phyloP scores from a whole-genome alignment of 306 rosid species.

The Fagus sylvatica region DNA sequence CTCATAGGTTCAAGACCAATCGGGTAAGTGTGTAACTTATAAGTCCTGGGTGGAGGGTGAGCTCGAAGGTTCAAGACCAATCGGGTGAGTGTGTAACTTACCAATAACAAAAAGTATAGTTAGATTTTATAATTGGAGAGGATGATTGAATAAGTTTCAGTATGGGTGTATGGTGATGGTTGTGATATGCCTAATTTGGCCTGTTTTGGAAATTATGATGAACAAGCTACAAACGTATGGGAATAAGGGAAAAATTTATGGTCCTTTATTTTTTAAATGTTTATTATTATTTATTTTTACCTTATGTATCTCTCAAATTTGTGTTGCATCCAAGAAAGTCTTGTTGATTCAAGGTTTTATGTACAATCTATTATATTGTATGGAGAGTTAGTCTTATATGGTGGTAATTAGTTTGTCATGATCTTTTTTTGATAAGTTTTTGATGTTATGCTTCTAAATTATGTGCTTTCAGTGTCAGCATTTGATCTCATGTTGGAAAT shows the following conservation, averaged over 20 bases:
- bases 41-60: no score
- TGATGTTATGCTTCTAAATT: constrained; percentile 7
- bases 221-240: not conserved
- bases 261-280: not conserved
- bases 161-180: not conserved
- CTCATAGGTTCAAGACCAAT: no score
- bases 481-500: constrained; percentile 15
- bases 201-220: not conserved
- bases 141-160: not conserved
- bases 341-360: not conserved
- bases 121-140: not conserved
- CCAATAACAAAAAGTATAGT: not conserved
- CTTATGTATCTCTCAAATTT: not conserved
- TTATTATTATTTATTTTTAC: not conserved
- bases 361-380: no score
- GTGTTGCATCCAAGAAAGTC: not conserved
- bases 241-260: not conserved
- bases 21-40: no score
- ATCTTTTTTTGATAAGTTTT: not conserved
- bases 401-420: constrained; percentile 16
- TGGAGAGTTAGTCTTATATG: no score
- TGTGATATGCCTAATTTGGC: not conserved
- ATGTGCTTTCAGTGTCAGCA: not conserved
- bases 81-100: no score
- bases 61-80: no score